These are phyloP conservation scores for Fusarium nisikadoi DNA, from an alignment of 2,329 filamentous ascomycete species.

Conservation along the genomic window DNA sequence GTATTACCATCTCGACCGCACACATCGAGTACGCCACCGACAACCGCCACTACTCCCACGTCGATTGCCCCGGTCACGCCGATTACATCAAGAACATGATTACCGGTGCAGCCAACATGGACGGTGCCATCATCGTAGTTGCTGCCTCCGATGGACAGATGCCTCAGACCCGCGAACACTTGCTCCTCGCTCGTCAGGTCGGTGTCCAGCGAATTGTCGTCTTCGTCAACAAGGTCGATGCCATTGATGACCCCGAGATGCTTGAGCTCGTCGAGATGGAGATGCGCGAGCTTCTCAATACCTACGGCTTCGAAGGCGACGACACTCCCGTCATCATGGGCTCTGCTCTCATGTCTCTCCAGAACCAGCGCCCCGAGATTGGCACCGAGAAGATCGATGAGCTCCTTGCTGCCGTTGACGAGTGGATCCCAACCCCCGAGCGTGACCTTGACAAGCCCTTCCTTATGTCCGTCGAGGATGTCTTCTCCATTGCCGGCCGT, in stretches of 20 bases:
- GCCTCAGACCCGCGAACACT: conserved; percentile 98
- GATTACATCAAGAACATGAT: conserved; percentile 99
- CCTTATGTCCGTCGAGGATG: conserved; percentile 97
- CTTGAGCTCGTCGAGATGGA: conserved; percentile 99
- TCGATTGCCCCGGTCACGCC: conserved; percentile 99
- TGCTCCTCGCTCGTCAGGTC: conserved; percentile 96
- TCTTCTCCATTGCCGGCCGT: conserved; percentile 90
- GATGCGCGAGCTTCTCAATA: conserved; percentile 94
- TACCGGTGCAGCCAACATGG: conserved; percentile 99
- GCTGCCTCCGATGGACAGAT: conserved; percentile 99
- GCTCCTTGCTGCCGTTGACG: conserved; percentile 88
- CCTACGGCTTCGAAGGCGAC: conserved; percentile 97
- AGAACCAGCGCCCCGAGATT: conserved; percentile 87
- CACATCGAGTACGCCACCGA: conserved; percentile 99
- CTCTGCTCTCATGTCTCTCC: conserved; percentile 93
- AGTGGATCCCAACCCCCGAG: conserved; percentile 94
- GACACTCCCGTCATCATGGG: conserved; percentile 97
- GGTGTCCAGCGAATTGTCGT: conserved; percentile 98
- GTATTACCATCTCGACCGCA: conserved; percentile 98
- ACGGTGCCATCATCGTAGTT: conserved; percentile 98
- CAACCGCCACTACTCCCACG: conserved; percentile 95
- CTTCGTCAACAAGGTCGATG: conserved; percentile 99
- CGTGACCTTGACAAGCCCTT: conserved; percentile 98
- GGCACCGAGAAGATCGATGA: conserved; percentile 89
- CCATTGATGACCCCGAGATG: conserved; percentile 98